Conservation (phyloP, 1,284 basidiomycete genomes). For the Puccinia coronata region DNA sequence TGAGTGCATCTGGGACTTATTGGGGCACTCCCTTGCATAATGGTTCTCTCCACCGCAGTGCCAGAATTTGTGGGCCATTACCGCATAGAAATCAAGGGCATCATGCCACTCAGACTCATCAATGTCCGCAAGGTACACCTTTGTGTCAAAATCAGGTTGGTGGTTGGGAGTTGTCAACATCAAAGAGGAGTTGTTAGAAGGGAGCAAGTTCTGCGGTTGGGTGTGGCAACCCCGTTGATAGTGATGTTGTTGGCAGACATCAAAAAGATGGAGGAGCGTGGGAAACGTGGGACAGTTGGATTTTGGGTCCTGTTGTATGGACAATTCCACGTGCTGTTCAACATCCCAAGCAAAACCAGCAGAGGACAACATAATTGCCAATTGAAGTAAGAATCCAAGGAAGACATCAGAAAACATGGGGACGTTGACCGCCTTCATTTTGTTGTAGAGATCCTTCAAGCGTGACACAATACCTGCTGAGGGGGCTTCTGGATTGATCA, state of each 20-base stretch:
- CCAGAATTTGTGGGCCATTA: background rate
- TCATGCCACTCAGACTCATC: background rate
- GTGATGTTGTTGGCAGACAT: too few species aligned
- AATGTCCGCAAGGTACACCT: background rate
- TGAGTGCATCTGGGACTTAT: too few species aligned
- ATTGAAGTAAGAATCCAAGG: background rate
- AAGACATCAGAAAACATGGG: background rate
- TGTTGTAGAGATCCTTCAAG: background rate
- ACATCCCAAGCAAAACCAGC: background rate
- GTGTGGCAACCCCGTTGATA: too few species aligned
- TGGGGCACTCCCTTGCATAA: background rate
- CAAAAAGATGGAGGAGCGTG: background rate
- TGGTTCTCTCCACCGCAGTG: background rate
- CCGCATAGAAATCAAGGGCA: background rate
- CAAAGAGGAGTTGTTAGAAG: background rate
- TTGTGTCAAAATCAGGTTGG: background rate
- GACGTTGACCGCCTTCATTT: background rate
- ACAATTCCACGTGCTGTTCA: background rate
- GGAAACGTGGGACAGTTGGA: background rate
- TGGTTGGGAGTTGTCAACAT: background rate
- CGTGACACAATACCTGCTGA: background rate
- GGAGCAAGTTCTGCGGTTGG: background rate
- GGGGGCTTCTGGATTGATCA: background rate
- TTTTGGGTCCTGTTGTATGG: background rate
- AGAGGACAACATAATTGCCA: too few species aligned